Base-by-base conservation (phyloP, 179 eudicot species). In the Corrigiola litoralis region DNA sequence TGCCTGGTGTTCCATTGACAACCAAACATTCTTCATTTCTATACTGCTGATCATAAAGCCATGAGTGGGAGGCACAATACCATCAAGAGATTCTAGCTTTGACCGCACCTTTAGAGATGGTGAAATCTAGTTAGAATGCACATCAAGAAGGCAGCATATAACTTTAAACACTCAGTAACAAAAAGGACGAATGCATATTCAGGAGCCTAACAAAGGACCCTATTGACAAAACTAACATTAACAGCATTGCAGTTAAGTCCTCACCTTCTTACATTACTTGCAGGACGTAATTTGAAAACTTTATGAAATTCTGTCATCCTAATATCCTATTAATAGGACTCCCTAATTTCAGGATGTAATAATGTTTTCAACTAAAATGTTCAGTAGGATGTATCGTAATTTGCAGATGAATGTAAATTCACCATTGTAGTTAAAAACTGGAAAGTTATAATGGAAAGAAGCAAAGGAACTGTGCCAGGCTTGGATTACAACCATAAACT, bases 1-100 rank as follows among this genome's bases (percentile, higher is more conserved):
- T 74, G 82, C 84, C 75, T 95, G 97, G 77, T 95, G 99, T 68
- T 92, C 99, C 99, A 95, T 95, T 59, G 99, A 88, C 79, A 88
- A 73, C 99, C 99, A 95, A 20, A 88, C 97, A 82, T 88, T 95
- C 78, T 79, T 87, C 90, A 95, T 84, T 66, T 84, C 83, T 18
- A 82, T 82, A 72, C 87, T 91, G 80, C 96, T 88, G 63, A 91
- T 83, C 85, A 81, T 75, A 69, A 95, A 88, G 27, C 97, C 97
- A 74, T 95, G 85, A 72, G 87, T 82, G 55, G 82, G 79, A 76
- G 97, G 99, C 69, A 95, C 96, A 72, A 95, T 91, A 64, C 89
- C 95, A 69, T 95, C 92, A 74, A 95, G 92, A 47, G 97, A 80
- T 74, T 80, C 95, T 63, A 81, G 76, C 72, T 86, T 85, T 60